These are phyloP conservation scores for Suhomyces sp. DNA, from an alignment of 805 yeast species.

Conservation along the genomic window DNA sequence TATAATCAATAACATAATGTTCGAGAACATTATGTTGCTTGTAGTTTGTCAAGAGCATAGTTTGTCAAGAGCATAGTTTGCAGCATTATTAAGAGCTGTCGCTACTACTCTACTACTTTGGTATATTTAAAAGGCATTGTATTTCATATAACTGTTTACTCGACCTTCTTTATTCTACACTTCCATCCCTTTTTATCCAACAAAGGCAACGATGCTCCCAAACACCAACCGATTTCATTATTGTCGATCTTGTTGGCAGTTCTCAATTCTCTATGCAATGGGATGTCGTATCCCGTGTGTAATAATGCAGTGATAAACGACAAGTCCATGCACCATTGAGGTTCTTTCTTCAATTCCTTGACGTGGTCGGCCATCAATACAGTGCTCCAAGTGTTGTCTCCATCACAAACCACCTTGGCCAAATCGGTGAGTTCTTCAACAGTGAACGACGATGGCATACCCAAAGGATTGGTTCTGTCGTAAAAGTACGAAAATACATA, in stretches of 20 bases:
- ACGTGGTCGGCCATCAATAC: constrained; percentile 66
- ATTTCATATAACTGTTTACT: background rate
- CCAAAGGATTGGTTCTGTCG: constrained; percentile 90
- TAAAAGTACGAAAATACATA: constrained; percentile 92
- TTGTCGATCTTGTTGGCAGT: constrained; percentile 87
- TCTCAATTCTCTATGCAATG: constrained; percentile 80
- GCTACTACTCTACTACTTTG: no score
- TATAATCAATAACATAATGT: no score
- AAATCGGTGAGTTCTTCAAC: constrained; percentile 79
- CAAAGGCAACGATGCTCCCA: constrained; percentile 94
- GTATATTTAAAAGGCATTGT: no score
- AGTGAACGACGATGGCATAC: constrained; percentile 89
- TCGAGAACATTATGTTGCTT: no score
- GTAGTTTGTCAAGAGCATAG: no score
- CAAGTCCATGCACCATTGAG: constrained; percentile 92
- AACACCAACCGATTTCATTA: constrained; percentile 97
- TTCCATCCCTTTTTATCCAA: constrained; percentile 72
- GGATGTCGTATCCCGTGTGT: constrained; percentile 96
- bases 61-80: no score
- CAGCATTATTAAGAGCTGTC: no score
- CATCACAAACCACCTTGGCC: constrained; percentile 81
- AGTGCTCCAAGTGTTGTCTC: constrained; percentile 72
- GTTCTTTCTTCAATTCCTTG: constrained; percentile 66
- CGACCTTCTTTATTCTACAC: constrained; percentile 41
- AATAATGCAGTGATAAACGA: constrained; percentile 85